Conservation (phyloP, 805 yeast species). For the Yarrowia porcina region DNA sequence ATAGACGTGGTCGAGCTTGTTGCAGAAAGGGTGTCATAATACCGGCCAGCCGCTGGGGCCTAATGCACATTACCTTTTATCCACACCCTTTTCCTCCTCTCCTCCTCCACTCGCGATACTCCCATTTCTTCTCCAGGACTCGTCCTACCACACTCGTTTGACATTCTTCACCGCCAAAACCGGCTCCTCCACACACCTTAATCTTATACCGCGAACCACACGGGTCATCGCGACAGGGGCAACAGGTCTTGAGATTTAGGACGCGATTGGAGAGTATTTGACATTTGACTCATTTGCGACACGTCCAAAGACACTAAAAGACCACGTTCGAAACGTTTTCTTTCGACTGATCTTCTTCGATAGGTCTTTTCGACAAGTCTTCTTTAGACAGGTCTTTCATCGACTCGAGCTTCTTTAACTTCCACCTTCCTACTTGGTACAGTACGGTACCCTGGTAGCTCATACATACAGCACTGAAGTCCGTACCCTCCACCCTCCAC, state of each 20-base stretch:
- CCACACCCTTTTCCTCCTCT: background rate
- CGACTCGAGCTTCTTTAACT: no score
- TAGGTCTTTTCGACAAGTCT: background rate
- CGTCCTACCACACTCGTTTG: background rate
- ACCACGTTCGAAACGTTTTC: no score
- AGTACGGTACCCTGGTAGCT: no score
- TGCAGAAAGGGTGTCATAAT: slow-evolving; percentile 14
- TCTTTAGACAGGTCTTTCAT: no score
- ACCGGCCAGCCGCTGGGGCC: slow-evolving; percentile 1
- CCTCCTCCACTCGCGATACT: background rate
- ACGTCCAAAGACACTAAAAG: no score
- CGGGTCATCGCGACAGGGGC: slow-evolving; percentile 20
- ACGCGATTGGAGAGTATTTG: no score
- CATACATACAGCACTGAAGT: no score
- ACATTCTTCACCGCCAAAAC: background rate
- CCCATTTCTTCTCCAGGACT: background rate
- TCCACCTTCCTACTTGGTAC: no score
- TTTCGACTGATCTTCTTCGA: background rate
- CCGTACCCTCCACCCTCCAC: background rate
- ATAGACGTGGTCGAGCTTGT: slow-evolving; percentile 11
- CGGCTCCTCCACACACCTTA: background rate
- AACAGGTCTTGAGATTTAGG: no score
- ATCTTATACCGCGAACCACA: slow-evolving; percentile 16
- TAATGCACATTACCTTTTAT: slow-evolving; percentile 8
- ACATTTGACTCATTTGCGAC: no score